These are phyloP conservation scores for Fusarium denticulatum DNA, from an alignment of 2,329 filamentous ascomycete genomes.

Conservation along the genomic window DNA sequence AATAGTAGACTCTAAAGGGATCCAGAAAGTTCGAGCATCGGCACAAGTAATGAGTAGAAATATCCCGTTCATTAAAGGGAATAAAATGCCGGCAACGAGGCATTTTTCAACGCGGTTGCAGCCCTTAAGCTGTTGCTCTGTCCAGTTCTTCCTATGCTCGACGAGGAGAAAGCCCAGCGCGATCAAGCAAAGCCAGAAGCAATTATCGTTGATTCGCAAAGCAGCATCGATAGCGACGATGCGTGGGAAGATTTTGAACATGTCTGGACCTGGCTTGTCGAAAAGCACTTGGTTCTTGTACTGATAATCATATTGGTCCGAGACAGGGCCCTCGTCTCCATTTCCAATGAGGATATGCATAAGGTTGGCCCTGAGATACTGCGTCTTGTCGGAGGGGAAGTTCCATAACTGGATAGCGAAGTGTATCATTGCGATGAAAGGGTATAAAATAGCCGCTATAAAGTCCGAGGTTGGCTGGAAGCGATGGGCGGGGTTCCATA, in stretches of 20 bases:
- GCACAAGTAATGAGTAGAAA: rapidly evolving
- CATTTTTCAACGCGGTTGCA: not conserved
- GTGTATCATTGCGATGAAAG: not conserved
- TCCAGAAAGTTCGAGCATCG: not conserved
- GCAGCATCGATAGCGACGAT: not conserved
- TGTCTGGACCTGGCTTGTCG: not conserved
- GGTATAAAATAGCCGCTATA: not conserved
- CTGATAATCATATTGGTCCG: not conserved
- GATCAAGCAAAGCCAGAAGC: not conserved
- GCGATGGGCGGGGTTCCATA: not conserved
- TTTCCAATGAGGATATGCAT: not conserved
- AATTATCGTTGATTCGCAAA: not conserved
- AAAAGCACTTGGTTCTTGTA: not conserved
- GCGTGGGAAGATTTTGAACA: rapidly evolving
- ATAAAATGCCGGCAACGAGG: rapidly evolving
- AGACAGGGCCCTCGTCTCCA: not conserved
- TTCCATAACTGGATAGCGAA: not conserved
- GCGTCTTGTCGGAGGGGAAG: not conserved
- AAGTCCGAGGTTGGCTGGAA: not conserved
- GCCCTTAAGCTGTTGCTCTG: not conserved
- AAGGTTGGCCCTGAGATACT: not conserved
- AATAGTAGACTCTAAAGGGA: not conserved
- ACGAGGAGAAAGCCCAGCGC: not conserved
- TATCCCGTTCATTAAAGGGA: rapidly evolving
- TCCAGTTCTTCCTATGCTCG: rapidly evolving